Base-by-base conservation (phyloP, 345 rosid genomes). In the Camelina sativa region DNA sequence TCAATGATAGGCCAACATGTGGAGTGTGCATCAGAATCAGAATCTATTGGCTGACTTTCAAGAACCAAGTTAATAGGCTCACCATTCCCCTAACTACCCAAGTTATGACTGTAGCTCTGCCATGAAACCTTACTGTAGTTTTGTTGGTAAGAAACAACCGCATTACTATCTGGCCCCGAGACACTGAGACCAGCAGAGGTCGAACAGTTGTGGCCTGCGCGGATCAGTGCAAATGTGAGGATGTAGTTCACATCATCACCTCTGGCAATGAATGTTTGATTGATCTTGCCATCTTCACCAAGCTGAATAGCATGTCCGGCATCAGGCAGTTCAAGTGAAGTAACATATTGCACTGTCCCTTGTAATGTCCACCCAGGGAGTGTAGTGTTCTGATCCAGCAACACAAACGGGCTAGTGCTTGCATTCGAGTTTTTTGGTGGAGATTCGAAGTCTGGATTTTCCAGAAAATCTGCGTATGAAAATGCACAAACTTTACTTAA, bases 1-100 rank as follows among this genome's bases (percentile, higher is more conserved):
- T 84, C 91, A 44, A 85, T 74, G 46, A 85, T 47, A 12, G 89
- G 91, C 89, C 91, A 84, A 55, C 93, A 76, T 15, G 85, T 75
- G 50, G 87, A 76, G 78, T 84, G 76, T 46, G 44, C 65, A 19
- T 47, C 55, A 51, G 53, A 48, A 48, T 51, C 55, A 51, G 83
- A 70, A 35, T 83, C 86, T 11, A 72, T 32, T 7, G 78, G 2
- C 69, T 76, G 77, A 78, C 84, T 84, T 71, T 74, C 79, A 23
- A 85, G 60, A 65, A 82, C 79, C 22, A 87, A 67, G 71, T 85
- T 78, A 5, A 85, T 77, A 8, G 76, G 41, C 65, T 77, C 86
- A 32, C 71, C 79, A 67, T 75, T 77, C 43, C 80, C 80, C 78
- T 82, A 87, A 46, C 28, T 72, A 32, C 89, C 91, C 73, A 87